Percentiles rank a stretch among this genome's conserved stretches.
These are phyloP conservation scores for Paecilomyces sp. DNA, from an alignment of 2,329 filamentous ascomycete species.

Conservation along the genomic window DNA sequence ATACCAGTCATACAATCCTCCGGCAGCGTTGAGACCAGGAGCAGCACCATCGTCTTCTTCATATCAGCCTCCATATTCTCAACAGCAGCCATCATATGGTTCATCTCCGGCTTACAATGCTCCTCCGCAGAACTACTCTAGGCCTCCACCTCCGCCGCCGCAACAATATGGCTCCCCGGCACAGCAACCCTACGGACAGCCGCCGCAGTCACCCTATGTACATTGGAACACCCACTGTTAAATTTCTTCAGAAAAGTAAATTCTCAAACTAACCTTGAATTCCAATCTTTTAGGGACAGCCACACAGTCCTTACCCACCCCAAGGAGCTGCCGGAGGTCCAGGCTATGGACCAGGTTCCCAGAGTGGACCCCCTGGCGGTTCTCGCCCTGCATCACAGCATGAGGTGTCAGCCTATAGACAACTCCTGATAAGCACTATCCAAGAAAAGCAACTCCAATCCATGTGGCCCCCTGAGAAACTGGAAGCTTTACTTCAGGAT, in stretches of 20 bases:
- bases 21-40: slow-evolving; percentile 23
- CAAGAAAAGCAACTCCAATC: slow-evolving; percentile 53
- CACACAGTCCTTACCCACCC: slow-evolving; percentile 15
- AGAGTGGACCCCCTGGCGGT: slow-evolving; percentile 22
- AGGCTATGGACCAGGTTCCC: slow-evolving; percentile 14
- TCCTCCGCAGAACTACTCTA: slow-evolving; percentile 30
- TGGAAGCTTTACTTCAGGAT: slow-evolving; percentile 23
- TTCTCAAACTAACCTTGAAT: neutral
- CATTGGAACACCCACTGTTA: too few relatives aligned
- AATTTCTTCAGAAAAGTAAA: too few relatives aligned
- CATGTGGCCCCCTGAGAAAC: slow-evolving; percentile 52
- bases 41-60: slow-evolving; percentile 24
- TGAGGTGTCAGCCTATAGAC: slow-evolving; percentile 50
- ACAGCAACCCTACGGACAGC: slow-evolving; percentile 22
- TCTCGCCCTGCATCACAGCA: slow-evolving; percentile 35
- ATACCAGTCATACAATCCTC: slow-evolving; percentile 29
- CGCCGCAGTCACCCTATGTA: slow-evolving; percentile 17
- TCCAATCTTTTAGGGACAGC: slow-evolving; percentile 6
- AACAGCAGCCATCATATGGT: slow-evolving; percentile 16
- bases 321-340: slow-evolving; percentile 18
- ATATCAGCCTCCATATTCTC: slow-evolving; percentile 17
- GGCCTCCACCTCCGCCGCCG: slow-evolving; percentile 34
- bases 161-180: slow-evolving; percentile 27
- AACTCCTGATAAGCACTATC: slow-evolving; percentile 48
- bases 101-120: slow-evolving; percentile 7